A percentile compares a stretch with the other conserved stretches of the same genome.
Evolutionary conservation across 1,284 basidiomycete genomes (phyloP).

Genomic region (Trichosporon coremiiforme): DNA sequence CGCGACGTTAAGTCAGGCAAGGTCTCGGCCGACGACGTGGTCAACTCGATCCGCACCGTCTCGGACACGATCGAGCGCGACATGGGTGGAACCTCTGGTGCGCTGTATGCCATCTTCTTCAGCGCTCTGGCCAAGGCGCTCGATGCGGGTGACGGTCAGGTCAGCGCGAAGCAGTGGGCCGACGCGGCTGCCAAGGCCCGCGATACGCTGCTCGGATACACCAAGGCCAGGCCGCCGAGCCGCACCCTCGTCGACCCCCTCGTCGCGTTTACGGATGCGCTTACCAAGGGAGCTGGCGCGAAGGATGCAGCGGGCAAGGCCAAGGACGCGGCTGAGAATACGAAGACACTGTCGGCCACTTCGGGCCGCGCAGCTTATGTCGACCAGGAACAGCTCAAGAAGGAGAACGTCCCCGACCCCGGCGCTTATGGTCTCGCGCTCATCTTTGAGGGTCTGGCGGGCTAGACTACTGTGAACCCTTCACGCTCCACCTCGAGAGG

Average conservation of each 20-base stretch:
- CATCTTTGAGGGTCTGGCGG: constrained; percentile 64
- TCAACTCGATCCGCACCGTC: constrained; percentile 67
- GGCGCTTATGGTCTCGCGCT: constrained; percentile 86
- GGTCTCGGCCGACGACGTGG: constrained; percentile 66
- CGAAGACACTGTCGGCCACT: constrained; percentile 76
- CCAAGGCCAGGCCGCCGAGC: constrained; percentile 81
- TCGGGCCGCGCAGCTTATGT: constrained; percentile 89
- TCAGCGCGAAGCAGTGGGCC: constrained; percentile 66
- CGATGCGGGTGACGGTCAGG: constrained; percentile 36
- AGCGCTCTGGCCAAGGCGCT: constrained; percentile 66
- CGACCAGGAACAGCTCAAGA: constrained; percentile 69
- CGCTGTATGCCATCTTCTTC: constrained; percentile 88
- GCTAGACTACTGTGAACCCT: background rate
- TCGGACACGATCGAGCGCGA: constrained; percentile 69
- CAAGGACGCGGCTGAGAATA: constrained; percentile 67
- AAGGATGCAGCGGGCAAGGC: constrained; percentile 65
- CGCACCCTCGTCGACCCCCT: constrained; percentile 90
- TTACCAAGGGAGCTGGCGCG: constrained; percentile 58
- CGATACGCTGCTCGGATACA: constrained; percentile 77
- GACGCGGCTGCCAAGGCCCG: constrained; percentile 66
- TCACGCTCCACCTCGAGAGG: too few species aligned
- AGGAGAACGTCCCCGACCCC: constrained; percentile 76
- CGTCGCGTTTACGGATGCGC: constrained; percentile 70
- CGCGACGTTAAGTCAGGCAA: constrained; percentile 54
- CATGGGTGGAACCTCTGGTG: constrained; percentile 93